Conservation (phyloP, 306 rosid species). For the Quercus agrifolia region DNA sequence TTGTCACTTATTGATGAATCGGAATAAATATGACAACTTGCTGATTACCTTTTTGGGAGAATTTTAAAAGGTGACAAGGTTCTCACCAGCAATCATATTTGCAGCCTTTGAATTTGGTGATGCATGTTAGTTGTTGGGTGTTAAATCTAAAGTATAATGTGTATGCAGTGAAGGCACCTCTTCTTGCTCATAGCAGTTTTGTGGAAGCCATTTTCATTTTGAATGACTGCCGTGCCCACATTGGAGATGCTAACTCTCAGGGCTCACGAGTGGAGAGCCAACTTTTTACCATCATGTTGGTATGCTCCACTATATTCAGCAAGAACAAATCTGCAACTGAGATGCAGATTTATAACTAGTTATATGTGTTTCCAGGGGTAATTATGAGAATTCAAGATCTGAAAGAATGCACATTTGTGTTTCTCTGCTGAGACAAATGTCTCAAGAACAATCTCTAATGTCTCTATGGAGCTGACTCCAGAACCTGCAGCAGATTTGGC, state of each 20-base stretch:
- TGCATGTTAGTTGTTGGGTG: not conserved
- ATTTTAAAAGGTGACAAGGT: constrained; percentile 71
- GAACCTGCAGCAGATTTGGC: constrained; percentile 89
- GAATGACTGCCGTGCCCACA: constrained; percentile 71
- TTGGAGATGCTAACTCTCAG: constrained; percentile 54
- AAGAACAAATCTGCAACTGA: constrained; percentile 10
- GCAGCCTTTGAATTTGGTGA: constrained; percentile 16
- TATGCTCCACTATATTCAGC: constrained; percentile 27
- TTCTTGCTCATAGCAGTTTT: constrained; percentile 85
- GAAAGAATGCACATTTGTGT: constrained; percentile 83
- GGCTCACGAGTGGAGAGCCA: constrained; percentile 53
- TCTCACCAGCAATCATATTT: constrained; percentile 18
- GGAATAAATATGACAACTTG: constrained; percentile 71
- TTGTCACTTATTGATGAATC: constrained; percentile 92
- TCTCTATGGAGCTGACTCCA: constrained; percentile 70
- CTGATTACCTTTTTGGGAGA: constrained; percentile 76
- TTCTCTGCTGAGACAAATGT: constrained; percentile 88
- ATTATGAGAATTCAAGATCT: constrained; percentile 68
- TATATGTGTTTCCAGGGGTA: constrained; percentile 51
- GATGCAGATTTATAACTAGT: constrained; percentile 1
- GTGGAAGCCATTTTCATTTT: constrained; percentile 88
- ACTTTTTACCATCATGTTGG: constrained; percentile 24
- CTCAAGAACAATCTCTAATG: constrained; percentile 88
- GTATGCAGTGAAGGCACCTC: constrained; percentile 84
- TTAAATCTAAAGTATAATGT: constrained; percentile 16